Base-by-base conservation (phyloP, 2,329 filamentous ascomycete genomes). In the Monosporascus sp. region DNA sequence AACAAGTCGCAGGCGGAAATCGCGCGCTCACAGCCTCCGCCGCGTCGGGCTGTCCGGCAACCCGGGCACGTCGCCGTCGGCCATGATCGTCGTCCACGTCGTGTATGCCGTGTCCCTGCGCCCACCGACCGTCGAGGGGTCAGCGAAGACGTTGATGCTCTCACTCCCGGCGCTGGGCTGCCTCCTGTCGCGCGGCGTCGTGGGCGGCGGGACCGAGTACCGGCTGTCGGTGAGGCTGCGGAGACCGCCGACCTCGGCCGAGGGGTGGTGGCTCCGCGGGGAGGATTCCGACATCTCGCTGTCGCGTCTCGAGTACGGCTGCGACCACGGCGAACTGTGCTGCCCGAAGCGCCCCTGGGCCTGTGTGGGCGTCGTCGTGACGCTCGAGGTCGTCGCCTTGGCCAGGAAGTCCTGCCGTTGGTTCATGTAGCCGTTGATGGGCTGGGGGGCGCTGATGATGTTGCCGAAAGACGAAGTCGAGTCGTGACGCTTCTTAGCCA, bases 141-240 rank as follows among this genome's bases (percentile, higher is more conserved):
- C 64, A 20, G 62, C 62, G 52, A 65, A 67, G 51, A 67, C 52
- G 24, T 65, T 62, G 45, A 67, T 66, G 53, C 58, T 62, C 57
- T 63, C 59, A 55, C 58, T 62, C 25, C 63, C 59, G 17, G 43
- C 54, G 51, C 63, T 62, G 17, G 51, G 31, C 50, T 56, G 48
- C 6, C 58, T 49, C 15, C 46, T 43, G 6, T 50, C 53, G 18
- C 51, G 38, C 51, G 56, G 25, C 36, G 37, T 31, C 36, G 22
- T 22, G 53, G 49, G 7, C 46, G 56, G 44, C n/a, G 38, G 35
- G 20, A 24, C 27, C 17, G 51, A 56, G 53, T 48, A 56, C 5
- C 57, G 55, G 17, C 43, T 47, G 44, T 57, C 53, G 24, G 64
- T 66, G 17, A 66, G 60, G 46, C 53, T 65, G 15, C 64, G 51